Evolutionary conservation across 2,329 filamentous ascomycete genomes (phyloP).

Genomic region (Aureobasidium sp.): DNA sequence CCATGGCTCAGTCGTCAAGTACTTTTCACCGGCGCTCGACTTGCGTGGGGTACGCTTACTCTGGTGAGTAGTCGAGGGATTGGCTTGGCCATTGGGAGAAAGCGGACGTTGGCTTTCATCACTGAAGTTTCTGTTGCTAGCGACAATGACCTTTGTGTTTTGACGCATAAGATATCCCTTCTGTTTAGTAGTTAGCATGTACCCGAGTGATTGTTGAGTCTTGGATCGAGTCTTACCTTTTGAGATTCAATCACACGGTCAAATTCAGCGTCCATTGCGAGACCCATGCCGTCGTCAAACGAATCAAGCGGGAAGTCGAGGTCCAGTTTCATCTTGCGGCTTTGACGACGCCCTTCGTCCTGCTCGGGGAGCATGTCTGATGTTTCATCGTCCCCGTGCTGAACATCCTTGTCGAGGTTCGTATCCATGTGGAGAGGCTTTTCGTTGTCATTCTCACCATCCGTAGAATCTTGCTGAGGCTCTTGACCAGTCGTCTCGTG

Average conservation of each 20-base stretch:
- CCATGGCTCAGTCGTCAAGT: slow-evolving; percentile 97
- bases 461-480: not conserved
- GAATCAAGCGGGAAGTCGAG: slow-evolving; percentile 74
- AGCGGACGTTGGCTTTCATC: slow-evolving; percentile 41
- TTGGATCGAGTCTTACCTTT: slow-evolving; percentile 62
- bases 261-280: slow-evolving; percentile 85
- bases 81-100: slow-evolving; percentile 16
- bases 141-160: slow-evolving; percentile 92
- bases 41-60: slow-evolving; percentile 61
- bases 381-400: not conserved
- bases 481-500: slow-evolving; percentile 7
- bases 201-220: not conserved
- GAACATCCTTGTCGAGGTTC: slow-evolving; percentile 17
- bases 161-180: slow-evolving; percentile 98
- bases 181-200: slow-evolving; percentile 47
- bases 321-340: slow-evolving; percentile 21
- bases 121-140: slow-evolving; percentile 57
- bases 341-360: slow-evolving; percentile 10
- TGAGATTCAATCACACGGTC: slow-evolving; percentile 90
- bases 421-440: slow-evolving; percentile 16
- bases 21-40: slow-evolving; percentile 62
- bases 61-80: slow-evolving; percentile 30
- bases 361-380: not conserved
- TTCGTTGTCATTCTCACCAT: not conserved
- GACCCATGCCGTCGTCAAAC: slow-evolving; percentile 57